Conservation (phyloP, 257 asterid genomes). For the Jacaranda copaia region DNA sequence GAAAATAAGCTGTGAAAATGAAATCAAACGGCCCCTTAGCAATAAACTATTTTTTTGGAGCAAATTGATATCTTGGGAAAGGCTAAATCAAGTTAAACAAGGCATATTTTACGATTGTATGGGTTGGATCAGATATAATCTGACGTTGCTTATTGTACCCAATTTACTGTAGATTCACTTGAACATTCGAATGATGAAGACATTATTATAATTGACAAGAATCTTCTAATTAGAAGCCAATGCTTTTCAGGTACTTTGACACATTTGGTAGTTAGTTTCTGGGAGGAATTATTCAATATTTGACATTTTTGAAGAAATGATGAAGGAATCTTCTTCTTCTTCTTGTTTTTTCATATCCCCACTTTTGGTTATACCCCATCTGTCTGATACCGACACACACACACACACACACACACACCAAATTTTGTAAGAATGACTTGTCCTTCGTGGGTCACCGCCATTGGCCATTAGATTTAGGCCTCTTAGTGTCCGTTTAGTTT, state of each 20-base stretch:
- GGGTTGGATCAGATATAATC: no score
- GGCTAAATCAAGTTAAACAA: background rate
- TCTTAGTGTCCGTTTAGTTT: no score
- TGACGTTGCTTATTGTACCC: no score
- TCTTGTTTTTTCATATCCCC: background rate
- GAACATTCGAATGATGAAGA: background rate
- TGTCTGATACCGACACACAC: conserved; percentile 13
- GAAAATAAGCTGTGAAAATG: no score
- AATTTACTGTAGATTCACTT: no score
- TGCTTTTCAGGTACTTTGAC: conserved; percentile 12
- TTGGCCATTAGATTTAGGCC: background rate
- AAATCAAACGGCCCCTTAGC: no score
- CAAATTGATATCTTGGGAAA: background rate
- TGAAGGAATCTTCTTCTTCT: background rate
- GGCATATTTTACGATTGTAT: background rate
- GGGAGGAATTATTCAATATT: conserved; percentile 32
- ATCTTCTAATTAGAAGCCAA: conserved; percentile 8
- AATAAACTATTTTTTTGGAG: background rate
- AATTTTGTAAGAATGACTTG: conserved; percentile 3
- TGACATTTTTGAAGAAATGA: background rate
- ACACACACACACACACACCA: background rate
- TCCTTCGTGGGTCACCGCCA: conserved; percentile 7
- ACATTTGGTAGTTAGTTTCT: conserved; percentile 1
- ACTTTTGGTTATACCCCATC: conserved; percentile 17
- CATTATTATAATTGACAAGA: background rate